These are phyloP conservation scores for Metarhizium album DNA, from an alignment of 2,329 filamentous ascomycete genomes.

Conservation along the genomic window DNA sequence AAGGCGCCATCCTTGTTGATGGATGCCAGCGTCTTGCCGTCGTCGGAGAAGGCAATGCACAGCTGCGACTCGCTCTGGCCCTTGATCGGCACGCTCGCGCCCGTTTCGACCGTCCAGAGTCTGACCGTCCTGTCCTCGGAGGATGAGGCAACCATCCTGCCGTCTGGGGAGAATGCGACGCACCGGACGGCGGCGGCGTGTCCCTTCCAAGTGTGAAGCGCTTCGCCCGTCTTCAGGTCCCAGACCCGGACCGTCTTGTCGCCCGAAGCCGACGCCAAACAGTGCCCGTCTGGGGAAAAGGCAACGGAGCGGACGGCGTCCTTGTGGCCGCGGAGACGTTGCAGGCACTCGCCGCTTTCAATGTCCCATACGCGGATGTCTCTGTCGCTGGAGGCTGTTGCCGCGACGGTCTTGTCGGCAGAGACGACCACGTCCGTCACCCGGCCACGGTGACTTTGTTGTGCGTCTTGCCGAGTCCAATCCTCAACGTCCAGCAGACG, in stretches of 20 bases:
- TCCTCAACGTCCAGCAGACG: slow-evolving; percentile 8
- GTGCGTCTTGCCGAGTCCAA: slow-evolving; percentile 5
- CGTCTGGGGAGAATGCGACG: slow-evolving; percentile 13
- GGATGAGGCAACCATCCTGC: slow-evolving; percentile 11
- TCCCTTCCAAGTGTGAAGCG: slow-evolving; percentile 11
- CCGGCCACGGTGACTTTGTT: slow-evolving; percentile 7
- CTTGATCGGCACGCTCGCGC: slow-evolving; percentile 10
- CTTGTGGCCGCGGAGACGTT: slow-evolving; percentile 4
- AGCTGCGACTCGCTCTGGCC: slow-evolving; percentile 8
- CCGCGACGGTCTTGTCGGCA: slow-evolving; percentile 6
- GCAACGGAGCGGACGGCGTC: slow-evolving; percentile 4
- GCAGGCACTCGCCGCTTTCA: slow-evolving; percentile 6
- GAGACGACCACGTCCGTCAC: slow-evolving; percentile 7
- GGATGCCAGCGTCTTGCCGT: slow-evolving; percentile 10
- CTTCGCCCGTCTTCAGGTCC: slow-evolving; percentile 1
- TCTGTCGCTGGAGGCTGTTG: slow-evolving; percentile 7
- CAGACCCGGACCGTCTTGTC: slow-evolving; percentile 7
- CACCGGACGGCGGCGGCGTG: slow-evolving; percentile 6
- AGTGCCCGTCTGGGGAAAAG: slow-evolving; percentile 6
- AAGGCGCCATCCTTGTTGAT: slow-evolving; percentile 8
- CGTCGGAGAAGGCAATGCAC: slow-evolving; percentile 10
- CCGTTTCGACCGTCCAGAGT: slow-evolving; percentile 9
- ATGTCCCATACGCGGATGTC: slow-evolving; percentile 9
- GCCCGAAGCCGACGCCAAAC: slow-evolving; percentile 6
- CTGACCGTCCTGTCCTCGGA: slow-evolving; percentile 9